These are phyloP conservation scores for Yamadazyma phyllophila DNA, from an alignment of 805 yeast species.

Conservation along the genomic window DNA sequence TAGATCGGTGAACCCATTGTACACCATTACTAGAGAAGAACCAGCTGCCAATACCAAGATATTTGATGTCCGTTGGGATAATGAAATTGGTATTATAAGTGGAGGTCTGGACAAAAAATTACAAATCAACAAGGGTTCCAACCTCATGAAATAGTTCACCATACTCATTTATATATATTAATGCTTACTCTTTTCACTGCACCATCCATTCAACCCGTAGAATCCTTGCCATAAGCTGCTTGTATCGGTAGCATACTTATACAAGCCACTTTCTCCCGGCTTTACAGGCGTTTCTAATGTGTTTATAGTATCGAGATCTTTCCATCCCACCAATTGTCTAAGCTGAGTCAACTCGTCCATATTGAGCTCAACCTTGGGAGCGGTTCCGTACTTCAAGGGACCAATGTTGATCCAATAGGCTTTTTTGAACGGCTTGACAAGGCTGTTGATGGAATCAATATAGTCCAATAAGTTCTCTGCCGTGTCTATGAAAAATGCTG, in stretches of 20 bases:
- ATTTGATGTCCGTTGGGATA: constrained; percentile 84
- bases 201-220: constrained; percentile 65
- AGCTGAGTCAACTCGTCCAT: constrained; percentile 63
- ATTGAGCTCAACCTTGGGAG: constrained; percentile 72
- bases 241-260: constrained; percentile 67
- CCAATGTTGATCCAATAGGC: constrained; percentile 89
- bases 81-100: constrained; percentile 75
- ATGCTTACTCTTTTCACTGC: constrained; percentile 13
- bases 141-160: constrained; percentile 18
- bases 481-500: constrained; percentile 85
- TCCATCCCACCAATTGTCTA: constrained; percentile 64
- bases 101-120: constrained; percentile 94
- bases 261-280: constrained; percentile 26
- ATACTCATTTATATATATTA: constrained; percentile 6
- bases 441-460: constrained; percentile 55
- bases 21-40: constrained; percentile 69
- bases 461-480: constrained; percentile 84
- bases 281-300: constrained; percentile 12
- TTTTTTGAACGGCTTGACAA: constrained; percentile 26
- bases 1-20: constrained; percentile 78
- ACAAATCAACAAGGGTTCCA: constrained; percentile 63
- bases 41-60: constrained; percentile 57
- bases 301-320: constrained; percentile 15
- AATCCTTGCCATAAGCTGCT: constrained; percentile 75
- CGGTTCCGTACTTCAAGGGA: constrained; percentile 88